These are phyloP conservation scores for Boletus sp. DNA, from an alignment of 768 basidiomycete species.

Conservation along the genomic window DNA sequence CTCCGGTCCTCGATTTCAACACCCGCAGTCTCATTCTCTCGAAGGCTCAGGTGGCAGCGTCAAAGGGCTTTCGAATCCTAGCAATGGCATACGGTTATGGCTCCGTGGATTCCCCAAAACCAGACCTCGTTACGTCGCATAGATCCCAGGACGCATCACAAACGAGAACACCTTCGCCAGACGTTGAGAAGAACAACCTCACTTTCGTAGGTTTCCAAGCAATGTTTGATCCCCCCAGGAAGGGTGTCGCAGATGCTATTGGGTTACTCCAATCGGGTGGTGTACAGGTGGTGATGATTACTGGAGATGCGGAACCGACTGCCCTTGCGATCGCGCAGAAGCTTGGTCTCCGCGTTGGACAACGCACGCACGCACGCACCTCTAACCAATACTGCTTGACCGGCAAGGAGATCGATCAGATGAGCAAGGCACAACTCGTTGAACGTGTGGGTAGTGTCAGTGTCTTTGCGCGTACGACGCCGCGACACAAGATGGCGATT, in stretches of 20 bases:
- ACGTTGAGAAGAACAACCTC: conserved; percentile 50
- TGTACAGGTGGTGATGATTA: conserved; percentile 98
- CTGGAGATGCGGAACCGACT: conserved; percentile 90
- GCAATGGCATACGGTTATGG: conserved; percentile 90
- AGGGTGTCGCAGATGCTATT: conserved; percentile 91
- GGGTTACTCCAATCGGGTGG: conserved; percentile 76
- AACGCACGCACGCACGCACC: conserved; percentile 32
- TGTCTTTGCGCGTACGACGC: conserved; percentile 94
- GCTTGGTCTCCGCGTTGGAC: conserved; percentile 73
- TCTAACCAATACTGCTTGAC: conserved; percentile 55
- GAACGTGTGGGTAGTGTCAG: conserved; percentile 79
- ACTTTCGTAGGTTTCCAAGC: conserved; percentile 92
- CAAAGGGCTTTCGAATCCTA: conserved; percentile 79
- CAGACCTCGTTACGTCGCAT: conserved; percentile 16
- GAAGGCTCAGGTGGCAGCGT: conserved; percentile 69
- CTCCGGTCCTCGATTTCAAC: conserved; percentile 69
- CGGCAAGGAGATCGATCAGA: conserved; percentile 79
- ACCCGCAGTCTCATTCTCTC: conserved; percentile 64
- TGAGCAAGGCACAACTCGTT: conserved; percentile 75
- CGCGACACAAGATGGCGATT: conserved; percentile 97
- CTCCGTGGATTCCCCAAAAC: conserved; percentile 40
- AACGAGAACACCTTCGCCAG: conserved; percentile 28
- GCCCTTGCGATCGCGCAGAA: conserved; percentile 85
- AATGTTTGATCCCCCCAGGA: conserved; percentile 93
- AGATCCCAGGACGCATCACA: conserved; percentile 23